Evolutionary conservation across 2,329 filamentous ascomycete species (phyloP), one percentile per base, ranked within the genome.

Genomic region (Pseudopyricularia cyperi): DNA sequence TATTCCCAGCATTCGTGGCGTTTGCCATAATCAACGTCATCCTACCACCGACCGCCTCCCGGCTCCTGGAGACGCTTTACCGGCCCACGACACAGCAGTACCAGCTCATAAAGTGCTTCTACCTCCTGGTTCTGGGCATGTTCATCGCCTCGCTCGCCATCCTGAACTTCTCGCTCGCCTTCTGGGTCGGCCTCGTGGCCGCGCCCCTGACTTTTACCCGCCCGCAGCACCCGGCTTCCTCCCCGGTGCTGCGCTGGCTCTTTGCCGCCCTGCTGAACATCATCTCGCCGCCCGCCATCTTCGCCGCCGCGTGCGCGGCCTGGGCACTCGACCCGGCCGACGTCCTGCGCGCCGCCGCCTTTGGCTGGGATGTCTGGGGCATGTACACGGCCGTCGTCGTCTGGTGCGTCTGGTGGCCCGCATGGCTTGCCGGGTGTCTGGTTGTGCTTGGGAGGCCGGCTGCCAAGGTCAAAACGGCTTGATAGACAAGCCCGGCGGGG

Each of bases 331-430:
- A 64, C 4, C 64, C 89, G 1, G 71, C 71, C 44, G 68, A 77
- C 2, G 73, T 93, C 2, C 67, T 95, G 50, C 75, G 74, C 28
- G 76, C 85, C 63, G 87, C 88, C 1, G 87, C 86, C 5, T 89
- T 93, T 63, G 89, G 87, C 0, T 95, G 89, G 89, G 79, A 88
- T 61, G 82, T 95, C 12, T 89, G 85, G 80, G 88, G 89, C 1
- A 80, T 93, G 76, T 94, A 89, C 71, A 94, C 89, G 1, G 84
- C 87, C 54, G 81, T 95, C 17, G 80, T 94, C 11, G 77, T 95
- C n/a, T 95, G 89, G 87, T 86, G 89, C 63, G 82, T 95, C 44
- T 96, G 90, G 90, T 93, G 89, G 85, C 90, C 90, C 1, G 89
- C 88, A 7, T 96, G 90, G 90, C 66, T 93, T 35, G 77, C 82